Evolutionary conservation across 306 rosid genomes (phyloP), one percentile per base, ranked within the genome.

Genomic region (Trifolium dubium): DNA sequence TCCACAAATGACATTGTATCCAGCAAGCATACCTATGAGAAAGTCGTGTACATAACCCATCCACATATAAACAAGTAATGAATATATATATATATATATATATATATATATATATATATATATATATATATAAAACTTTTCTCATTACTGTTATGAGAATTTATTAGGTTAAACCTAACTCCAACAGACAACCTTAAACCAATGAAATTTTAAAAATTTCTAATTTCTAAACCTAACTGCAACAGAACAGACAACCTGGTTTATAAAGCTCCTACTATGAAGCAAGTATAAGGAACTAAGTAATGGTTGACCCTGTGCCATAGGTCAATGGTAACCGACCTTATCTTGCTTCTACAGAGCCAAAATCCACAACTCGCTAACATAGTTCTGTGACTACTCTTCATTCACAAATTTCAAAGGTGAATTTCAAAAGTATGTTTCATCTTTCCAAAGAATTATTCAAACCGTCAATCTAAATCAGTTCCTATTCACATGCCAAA

Each of bases 1-100:
- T 94, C 95, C 55, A 79, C 65, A 78, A 88, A 89, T 17, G 98
- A 83, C 96, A 91, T 91, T 11, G 98, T 91, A 53, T 84, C 96
- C 88, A 94, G 73, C 85, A 94, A 79, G 68, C 82, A 71, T 28
- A 78, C 91, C 98, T 94, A 80, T 56, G 49, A 83, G 31, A 72
- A 77, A 60, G 81, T 68, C 30, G 68, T 35, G 35, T 32, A 64
- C 34, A 54, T 14, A 49, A 58, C 10, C 31, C 71, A 73, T 64
- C 62, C 49, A 67, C 30, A 10, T 34, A 73, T 12, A 67, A 55
- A 71, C 58, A 68, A 69, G 44, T 49, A 13, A 17, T 15, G 34
- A 74, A 43, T 35, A 2, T 5, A 35, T 35, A 76, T 60, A 43
- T 39, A 70, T 31, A 31, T 65, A n/a, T 46, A 66, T 29, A 39